Percentiles rank a stretch among this genome's conserved stretches.
These are phyloP conservation scores for Trichoderma sp. DNA, from an alignment of 2,329 filamentous ascomycete genomes.

Conservation along the genomic window DNA sequence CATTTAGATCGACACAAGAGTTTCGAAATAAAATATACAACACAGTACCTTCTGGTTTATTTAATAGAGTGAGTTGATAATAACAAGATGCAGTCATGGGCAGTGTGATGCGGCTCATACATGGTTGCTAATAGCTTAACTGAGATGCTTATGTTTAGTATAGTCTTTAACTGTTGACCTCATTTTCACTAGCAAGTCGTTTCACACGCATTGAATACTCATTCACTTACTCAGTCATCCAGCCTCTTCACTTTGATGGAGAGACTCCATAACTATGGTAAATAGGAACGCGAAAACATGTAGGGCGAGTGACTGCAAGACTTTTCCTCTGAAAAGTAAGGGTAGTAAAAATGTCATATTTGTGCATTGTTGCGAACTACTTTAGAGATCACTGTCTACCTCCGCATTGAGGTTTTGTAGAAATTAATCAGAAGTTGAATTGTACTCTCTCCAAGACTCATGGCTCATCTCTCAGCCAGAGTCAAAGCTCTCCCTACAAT, in stretches of 20 bases:
- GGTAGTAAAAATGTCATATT: background rate
- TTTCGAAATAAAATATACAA: background rate
- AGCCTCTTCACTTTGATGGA: background rate
- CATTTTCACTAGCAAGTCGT: background rate
- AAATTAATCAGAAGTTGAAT: too few species aligned
- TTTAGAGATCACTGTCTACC: too few species aligned
- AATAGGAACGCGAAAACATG: background rate
- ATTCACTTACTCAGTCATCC: background rate
- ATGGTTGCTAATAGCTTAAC: background rate
- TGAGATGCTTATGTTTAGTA: background rate
- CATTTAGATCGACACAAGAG: background rate
- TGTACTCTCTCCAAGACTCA: background rate
- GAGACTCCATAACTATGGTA: background rate
- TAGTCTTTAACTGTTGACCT: background rate
- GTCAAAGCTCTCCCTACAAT: background rate
- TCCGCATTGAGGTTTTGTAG: too few species aligned
- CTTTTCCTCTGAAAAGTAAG: background rate
- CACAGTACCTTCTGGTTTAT: background rate
- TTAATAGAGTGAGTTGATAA: background rate
- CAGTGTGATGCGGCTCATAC: background rate
- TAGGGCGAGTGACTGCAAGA: background rate
- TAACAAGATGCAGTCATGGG: background rate
- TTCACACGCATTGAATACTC: rapidly evolving
- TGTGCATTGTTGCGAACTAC: background rate
- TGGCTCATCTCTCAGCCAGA: background rate